Percentiles rank a stretch among this genome's conserved stretches.
Evolutionary conservation across 2,329 filamentous ascomycete species (phyloP).

Genomic region (Ophiocordyceps unilateralis): DNA sequence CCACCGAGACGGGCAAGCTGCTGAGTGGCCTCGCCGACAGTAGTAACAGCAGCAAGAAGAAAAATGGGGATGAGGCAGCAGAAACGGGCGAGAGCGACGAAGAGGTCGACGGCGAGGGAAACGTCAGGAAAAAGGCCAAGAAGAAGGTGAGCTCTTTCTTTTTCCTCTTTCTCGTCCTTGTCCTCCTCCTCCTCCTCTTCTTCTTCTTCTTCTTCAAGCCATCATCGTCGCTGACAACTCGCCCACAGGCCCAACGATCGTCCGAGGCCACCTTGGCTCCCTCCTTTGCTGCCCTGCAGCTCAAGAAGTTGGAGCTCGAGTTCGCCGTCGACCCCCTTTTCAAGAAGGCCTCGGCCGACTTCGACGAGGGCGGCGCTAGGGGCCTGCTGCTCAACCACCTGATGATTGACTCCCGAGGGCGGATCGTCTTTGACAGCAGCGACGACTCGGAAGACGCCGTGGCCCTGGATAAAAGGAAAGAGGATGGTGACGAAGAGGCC

Average conservation of each 20-base stretch:
- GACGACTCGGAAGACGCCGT: constrained; percentile 52
- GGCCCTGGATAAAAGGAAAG: constrained; percentile 16
- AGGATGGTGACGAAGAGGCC: constrained; percentile 20
- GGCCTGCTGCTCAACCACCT: constrained; percentile 88
- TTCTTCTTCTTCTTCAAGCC: too few relatives aligned
- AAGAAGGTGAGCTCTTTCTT: constrained; percentile 44
- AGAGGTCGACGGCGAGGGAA: constrained; percentile 44
- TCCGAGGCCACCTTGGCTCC: constrained; percentile 87
- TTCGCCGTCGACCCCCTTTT: constrained; percentile 96
- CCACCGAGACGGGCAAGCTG: constrained; percentile 89
- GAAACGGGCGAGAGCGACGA: constrained; percentile 53
- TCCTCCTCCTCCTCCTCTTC: background rate
- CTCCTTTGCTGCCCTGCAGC: constrained; percentile 71
- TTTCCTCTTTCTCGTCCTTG: too few relatives aligned
- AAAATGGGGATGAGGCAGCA: constrained; percentile 45
- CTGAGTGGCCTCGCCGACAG: constrained; percentile 86
- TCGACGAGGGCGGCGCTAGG: constrained; percentile 94
- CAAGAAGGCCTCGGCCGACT: constrained; percentile 96
- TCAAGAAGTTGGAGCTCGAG: constrained; percentile 96
- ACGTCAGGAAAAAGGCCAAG: constrained; percentile 44
- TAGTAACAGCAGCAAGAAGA: too few relatives aligned
- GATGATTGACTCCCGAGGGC: constrained; percentile 80
- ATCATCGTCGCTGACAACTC: too few relatives aligned
- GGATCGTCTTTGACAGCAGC: constrained; percentile 96
- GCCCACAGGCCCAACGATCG: constrained; percentile 46